These are phyloP conservation scores for Microstroma glucosiphilum DNA, from an alignment of 1,284 basidiomycete genomes.

Conservation along the genomic window DNA sequence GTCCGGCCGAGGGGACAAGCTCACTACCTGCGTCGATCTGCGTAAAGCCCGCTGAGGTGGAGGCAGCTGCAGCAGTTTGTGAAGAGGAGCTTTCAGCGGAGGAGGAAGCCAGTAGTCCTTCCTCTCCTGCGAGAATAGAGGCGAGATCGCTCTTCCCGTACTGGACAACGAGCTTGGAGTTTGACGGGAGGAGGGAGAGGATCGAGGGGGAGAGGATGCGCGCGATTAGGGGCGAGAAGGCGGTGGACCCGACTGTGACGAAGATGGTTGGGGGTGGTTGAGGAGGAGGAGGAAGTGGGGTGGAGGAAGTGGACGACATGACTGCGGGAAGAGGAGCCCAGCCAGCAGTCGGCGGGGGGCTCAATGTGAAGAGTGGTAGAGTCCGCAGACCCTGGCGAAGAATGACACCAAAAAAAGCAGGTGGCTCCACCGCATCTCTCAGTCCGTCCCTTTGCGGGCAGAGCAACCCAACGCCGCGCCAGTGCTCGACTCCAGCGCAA, in stretches of 20 bases:
- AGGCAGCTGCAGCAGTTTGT: not conserved
- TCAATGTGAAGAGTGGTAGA: too few species aligned
- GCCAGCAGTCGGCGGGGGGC: too few species aligned
- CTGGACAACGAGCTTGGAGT: not conserved
- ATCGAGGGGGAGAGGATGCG: constrained; percentile 1
- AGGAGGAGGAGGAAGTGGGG: too few species aligned
- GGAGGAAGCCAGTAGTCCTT: not conserved
- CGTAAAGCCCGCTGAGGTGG: not conserved
- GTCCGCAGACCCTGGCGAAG: too few species aligned
- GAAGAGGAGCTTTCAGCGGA: not conserved
- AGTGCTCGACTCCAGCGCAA: too few species aligned
- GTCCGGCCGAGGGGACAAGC: not conserved
- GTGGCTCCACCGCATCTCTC: too few species aligned
- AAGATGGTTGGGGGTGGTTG: not conserved
- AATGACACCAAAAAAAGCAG: too few species aligned
- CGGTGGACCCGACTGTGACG: not conserved
- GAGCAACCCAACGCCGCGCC: too few species aligned
- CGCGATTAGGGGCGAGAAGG: not conserved
- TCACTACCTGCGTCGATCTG: not conserved
- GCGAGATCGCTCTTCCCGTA: constrained; percentile 6
- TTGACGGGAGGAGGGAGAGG: not conserved
- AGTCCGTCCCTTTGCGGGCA: too few species aligned
- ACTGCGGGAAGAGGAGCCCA: too few species aligned
- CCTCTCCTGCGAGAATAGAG: not conserved
- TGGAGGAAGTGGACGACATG: too few species aligned